Percentiles rank a stretch among this genome's conserved stretches.
Evolutionary conservation across 2,329 filamentous ascomycete species (phyloP).

Genomic region (Monilinia fructigena): DNA sequence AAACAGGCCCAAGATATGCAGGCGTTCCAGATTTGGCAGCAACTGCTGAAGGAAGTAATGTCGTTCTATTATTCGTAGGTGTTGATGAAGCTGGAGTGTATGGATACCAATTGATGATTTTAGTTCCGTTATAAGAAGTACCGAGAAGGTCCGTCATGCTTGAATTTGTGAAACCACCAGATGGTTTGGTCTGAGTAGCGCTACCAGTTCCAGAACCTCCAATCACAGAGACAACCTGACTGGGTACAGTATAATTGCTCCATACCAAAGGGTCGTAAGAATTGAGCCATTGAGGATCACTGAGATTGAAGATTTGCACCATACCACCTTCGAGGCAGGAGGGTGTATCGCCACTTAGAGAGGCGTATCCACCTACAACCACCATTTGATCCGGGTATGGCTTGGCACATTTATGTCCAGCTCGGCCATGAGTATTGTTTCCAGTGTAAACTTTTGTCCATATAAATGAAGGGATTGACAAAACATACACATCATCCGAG

Average conservation of each 20-base stretch:
- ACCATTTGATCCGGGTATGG: conserved; percentile 71
- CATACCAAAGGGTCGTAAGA: conserved; percentile 65
- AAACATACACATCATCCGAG: conserved; percentile 71
- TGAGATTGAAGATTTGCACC: conserved; percentile 72
- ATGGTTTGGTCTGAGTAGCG: conserved; percentile 64
- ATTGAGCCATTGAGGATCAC: conserved; percentile 65
- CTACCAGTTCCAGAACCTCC: conserved; percentile 60
- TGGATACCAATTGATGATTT: conserved; percentile 60
- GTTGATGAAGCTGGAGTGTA: conserved; percentile 44
- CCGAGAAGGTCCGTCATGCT: conserved; percentile 54
- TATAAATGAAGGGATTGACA: conserved; percentile 69
- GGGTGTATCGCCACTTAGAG: conserved; percentile 35
- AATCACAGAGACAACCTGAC: conserved; percentile 56
- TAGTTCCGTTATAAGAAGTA: conserved; percentile 53
- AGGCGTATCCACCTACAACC: conserved; percentile 63
- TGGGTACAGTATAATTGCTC: conserved; percentile 66
- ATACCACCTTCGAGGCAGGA: conserved; percentile 50
- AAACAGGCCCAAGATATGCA: conserved; percentile 58
- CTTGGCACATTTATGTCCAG: conserved; percentile 68
- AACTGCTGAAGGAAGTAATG: conserved; percentile 23
- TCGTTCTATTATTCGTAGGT: conserved; percentile 25
- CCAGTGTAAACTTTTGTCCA: conserved; percentile 64
- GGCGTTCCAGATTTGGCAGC: conserved; percentile 43
- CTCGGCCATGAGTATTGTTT: conserved; percentile 53
- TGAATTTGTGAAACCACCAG: conserved; percentile 54